phyloP scores from a whole-genome alignment of 495 filamentous ascomycete species.

The Xylaria curta region DNA sequence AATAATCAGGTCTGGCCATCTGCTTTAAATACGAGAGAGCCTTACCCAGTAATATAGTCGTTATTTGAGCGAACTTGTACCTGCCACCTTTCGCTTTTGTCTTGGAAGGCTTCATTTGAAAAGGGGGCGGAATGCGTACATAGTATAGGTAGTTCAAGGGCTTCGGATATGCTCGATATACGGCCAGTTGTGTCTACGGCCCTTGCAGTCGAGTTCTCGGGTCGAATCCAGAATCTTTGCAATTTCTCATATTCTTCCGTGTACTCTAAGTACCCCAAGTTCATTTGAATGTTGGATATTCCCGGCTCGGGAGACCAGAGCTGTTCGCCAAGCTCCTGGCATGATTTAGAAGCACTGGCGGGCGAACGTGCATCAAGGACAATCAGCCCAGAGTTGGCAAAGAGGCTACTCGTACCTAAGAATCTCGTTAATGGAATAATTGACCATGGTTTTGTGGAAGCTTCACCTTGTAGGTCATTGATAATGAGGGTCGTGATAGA shows the following conservation, averaged over 20 bases:
- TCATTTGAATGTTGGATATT: slow-evolving; percentile 44
- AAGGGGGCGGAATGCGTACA: slow-evolving; percentile 57
- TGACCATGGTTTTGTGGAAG: neutral
- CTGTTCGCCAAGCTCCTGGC: slow-evolving; percentile 49
- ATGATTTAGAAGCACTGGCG: slow-evolving; percentile 38
- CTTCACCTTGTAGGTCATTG: slow-evolving; percentile 52
- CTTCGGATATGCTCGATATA: slow-evolving; percentile 25
- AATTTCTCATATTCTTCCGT: slow-evolving; percentile 29
- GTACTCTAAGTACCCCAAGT: slow-evolving; percentile 50
- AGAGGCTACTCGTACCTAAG: too few relatives aligned
- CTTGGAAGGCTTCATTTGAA: slow-evolving; percentile 46
- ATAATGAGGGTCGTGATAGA: slow-evolving; percentile 46
- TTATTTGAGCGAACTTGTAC: slow-evolving; percentile 51
- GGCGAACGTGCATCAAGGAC: slow-evolving; percentile 42
- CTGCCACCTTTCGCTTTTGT: slow-evolving; percentile 52
- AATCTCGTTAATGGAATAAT: too few relatives aligned
- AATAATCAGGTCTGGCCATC: neutral
- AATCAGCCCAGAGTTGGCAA: slow-evolving; percentile 45
- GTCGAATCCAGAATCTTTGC: slow-evolving; percentile 49
- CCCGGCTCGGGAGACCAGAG: slow-evolving; percentile 49
- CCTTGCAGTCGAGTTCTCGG: slow-evolving; percentile 25
- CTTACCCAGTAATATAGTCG: slow-evolving; percentile 51
- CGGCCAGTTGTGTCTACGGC: slow-evolving; percentile 39
- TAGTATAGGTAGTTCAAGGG: slow-evolving; percentile 39
- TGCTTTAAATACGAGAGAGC: neutral